Evolutionary conservation across 148 eudicot genomes (phyloP).

Genomic region (Amaranthus hypochondriacus): DNA sequence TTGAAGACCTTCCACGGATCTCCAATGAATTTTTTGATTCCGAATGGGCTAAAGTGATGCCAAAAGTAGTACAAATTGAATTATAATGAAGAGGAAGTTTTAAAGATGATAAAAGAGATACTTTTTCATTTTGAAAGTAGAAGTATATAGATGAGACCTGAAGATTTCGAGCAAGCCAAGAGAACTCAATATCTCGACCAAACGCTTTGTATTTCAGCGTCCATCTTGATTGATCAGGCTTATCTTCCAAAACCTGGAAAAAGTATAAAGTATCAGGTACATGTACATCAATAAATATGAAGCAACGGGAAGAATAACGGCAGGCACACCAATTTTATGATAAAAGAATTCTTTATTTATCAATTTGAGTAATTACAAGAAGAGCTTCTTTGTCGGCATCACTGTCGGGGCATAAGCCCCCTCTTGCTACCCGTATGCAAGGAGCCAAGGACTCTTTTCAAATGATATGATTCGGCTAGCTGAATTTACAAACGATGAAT

Average conservation of each 20-base stretch:
- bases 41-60: constrained; percentile 66
- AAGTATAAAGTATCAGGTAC: constrained; percentile 7
- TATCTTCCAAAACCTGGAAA: constrained; percentile 67
- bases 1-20: constrained; percentile 92
- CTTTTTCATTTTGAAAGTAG: not conserved
- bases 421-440: too few relatives aligned
- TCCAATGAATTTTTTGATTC: constrained; percentile 95
- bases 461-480: too few relatives aligned
- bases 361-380: too few relatives aligned
- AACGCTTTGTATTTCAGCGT: constrained; percentile 81
- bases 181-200: constrained; percentile 80
- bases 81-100: not conserved
- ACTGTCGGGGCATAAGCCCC: too few relatives aligned
- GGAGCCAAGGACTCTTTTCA: too few relatives aligned
- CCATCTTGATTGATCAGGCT: constrained; percentile 84
- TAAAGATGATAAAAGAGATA: not conserved
- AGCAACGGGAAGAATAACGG: not conserved
- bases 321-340: not conserved
- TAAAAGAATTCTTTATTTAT: not conserved
- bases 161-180: constrained; percentile 98
- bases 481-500: too few relatives aligned
- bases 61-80: constrained; percentile 5
- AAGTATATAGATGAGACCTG: constrained; percentile 43
- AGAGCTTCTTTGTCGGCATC: too few relatives aligned
- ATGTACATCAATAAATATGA: too few relatives aligned